Conservation (phyloP, 345 rosid species). For the Raphanus raphanistrum region DNA sequence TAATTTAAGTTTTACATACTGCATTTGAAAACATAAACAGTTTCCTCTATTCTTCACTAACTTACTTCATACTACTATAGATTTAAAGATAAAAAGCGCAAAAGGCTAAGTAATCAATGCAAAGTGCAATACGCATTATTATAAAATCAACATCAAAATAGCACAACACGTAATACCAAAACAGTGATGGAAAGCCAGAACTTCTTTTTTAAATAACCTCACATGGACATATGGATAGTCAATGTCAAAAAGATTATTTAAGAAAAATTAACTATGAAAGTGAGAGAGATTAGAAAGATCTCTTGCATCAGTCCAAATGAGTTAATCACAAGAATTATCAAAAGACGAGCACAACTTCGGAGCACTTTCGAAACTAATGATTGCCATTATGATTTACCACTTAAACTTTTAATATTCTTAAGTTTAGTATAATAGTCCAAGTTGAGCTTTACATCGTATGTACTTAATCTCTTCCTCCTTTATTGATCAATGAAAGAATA, state of each 20-base stretch:
- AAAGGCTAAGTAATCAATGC: not conserved
- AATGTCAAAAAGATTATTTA: slow-evolving; percentile 22
- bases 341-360: slow-evolving; percentile 17
- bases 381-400: slow-evolving; percentile 37
- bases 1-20: not conserved
- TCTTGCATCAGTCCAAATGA: slow-evolving; percentile 33
- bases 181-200: slow-evolving; percentile 31
- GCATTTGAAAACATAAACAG: not conserved
- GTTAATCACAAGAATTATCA: slow-evolving; percentile 26
- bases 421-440: slow-evolving; percentile 11
- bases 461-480: not conserved
- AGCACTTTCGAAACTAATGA: slow-evolving; percentile 41
- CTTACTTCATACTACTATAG: not conserved
- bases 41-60: slow-evolving; percentile 13
- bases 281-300: slow-evolving; percentile 1
- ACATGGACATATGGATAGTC: slow-evolving; percentile 37
- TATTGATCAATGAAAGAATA: not conserved
- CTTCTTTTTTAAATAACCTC: slow-evolving; percentile 17
- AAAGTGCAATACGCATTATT: slow-evolving; percentile 20
- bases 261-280: not conserved
- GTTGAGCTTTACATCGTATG: slow-evolving; percentile 8
- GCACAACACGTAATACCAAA: slow-evolving; percentile 29
- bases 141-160: slow-evolving; percentile 18
- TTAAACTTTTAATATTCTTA: not conserved
- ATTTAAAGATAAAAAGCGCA: not conserved